Evolutionary conservation across 2,329 filamentous ascomycete genomes (phyloP).

Genomic region (Verticillium alfalfae): DNA sequence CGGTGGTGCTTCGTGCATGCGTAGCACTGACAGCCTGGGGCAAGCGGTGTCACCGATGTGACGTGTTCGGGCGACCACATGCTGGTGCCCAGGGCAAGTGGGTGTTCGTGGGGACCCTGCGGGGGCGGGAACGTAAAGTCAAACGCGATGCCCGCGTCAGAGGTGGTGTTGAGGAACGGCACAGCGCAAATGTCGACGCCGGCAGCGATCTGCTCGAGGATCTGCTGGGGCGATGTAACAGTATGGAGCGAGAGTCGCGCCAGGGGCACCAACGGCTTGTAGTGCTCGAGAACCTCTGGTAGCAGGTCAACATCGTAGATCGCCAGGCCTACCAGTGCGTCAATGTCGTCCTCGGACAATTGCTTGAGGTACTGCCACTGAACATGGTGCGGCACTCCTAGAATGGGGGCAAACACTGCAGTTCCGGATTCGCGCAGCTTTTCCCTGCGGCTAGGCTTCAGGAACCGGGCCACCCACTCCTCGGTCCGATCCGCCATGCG

Average conservation of each 20-base stretch:
- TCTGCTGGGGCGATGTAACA: constrained; percentile 65
- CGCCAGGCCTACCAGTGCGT: constrained; percentile 64
- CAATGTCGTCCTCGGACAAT: constrained; percentile 51
- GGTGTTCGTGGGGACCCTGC: constrained; percentile 7
- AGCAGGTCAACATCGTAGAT: constrained; percentile 71
- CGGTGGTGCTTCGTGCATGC: constrained; percentile 77
- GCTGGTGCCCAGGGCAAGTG: constrained; percentile 62
- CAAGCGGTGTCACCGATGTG: constrained; percentile 57
- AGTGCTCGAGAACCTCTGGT: constrained; percentile 55
- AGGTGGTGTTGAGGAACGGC: constrained; percentile 67
- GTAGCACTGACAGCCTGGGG: constrained; percentile 68
- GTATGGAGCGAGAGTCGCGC: constrained; percentile 71
- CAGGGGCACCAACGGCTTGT: constrained; percentile 50
- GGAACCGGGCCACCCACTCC: constrained; percentile 69
- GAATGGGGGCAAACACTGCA: constrained; percentile 58
- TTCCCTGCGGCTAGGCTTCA: constrained; percentile 35
- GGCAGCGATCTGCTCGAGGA: constrained; percentile 68
- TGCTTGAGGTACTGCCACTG: constrained; percentile 78
- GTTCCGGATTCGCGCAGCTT: constrained; percentile 22
- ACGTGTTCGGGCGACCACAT: constrained; percentile 66
- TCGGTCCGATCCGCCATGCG: constrained; percentile 87
- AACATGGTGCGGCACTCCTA: constrained; percentile 68
- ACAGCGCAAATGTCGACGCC: constrained; percentile 78
- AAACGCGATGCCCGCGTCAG: constrained; percentile 81
- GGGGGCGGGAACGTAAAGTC: constrained; percentile 66